Evolutionary conservation across 306 rosid species (phyloP).

Genomic region (Erythrophleum fordii): DNA sequence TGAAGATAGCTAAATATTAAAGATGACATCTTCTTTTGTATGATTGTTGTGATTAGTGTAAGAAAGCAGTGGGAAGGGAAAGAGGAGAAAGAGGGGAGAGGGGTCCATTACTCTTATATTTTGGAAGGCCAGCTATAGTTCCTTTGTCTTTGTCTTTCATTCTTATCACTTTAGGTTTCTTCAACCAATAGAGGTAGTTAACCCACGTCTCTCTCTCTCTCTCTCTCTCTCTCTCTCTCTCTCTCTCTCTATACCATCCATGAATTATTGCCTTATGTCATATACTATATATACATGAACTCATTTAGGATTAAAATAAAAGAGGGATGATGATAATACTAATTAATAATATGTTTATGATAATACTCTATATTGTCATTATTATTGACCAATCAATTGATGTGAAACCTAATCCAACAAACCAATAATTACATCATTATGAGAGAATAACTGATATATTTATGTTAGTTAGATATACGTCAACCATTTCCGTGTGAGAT

Average conservation of each 20-base stretch:
- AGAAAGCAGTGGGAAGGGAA: conserved; percentile 22
- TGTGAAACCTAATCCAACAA: conserved; percentile 53
- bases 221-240: neutral
- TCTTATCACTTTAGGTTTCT: conserved; percentile 29
- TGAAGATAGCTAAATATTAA: neutral
- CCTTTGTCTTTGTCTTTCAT: conserved; percentile 47
- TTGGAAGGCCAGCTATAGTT: conserved; percentile 45
- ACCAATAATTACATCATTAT: conserved; percentile 38
- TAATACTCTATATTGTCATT: conserved; percentile 7
- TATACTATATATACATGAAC: neutral
- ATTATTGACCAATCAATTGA: conserved; percentile 36
- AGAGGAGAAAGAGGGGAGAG: neutral
- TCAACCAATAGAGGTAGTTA: neutral
- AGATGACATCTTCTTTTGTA: conserved; percentile 31
- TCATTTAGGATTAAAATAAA: conserved; percentile 7
- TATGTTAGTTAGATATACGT: conserved; percentile 46
- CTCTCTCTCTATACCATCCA: conserved; percentile 9
- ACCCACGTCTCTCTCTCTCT: neutral
- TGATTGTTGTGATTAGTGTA: conserved; percentile 34
- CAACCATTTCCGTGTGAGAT: conserved; percentile 46
- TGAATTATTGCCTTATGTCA: conserved; percentile 12
- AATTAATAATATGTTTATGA: conserved; percentile 11
- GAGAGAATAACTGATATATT: conserved; percentile 7
- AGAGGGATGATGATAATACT: neutral
- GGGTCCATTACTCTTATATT: conserved; percentile 37